Evolutionary conservation across 2,329 filamentous ascomycete species (phyloP), one percentile per base, ranked within the genome.

Genomic region (Diaporthe aspalathi): DNA sequence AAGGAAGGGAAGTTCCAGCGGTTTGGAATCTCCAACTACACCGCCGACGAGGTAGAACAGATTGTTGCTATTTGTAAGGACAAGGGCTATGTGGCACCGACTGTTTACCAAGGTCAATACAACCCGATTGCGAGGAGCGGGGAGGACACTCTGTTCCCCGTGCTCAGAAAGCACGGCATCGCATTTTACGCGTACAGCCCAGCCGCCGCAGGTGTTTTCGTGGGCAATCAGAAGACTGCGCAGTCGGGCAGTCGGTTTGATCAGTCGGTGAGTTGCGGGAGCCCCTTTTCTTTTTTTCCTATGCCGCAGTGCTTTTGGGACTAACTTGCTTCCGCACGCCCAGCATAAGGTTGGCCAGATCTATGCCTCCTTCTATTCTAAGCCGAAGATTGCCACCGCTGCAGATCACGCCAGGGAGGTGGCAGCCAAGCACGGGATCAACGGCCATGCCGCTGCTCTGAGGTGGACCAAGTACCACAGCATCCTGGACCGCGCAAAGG

Each of bases 21-120:
- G 67, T 80, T 94, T 2, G 92, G 91, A 0, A 77, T 94, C 38
- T 89, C 86, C 70, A 94, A 94, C 77, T 94, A 87, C 76, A 89
- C 91, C 0, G 88, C 91, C 0, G 93, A 91, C 80, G 92, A 94
- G 77, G 90, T 94, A 3, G 91, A 92, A 0, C 90, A 94, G 78
- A 85, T 93, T 5, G 89, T 89, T 56, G 89, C 90, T 74, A 87
- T 90, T 56, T 92, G 89, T 80, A 88, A 88, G 68, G 86, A 88
- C 77, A 86, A 88, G 71, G 88, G 88, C 6, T 93, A 89, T 87
- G 89, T 93, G 11, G 85, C 72, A 38, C 92, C 92, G 0, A 91
- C 89, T 0, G 89, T 93, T 68, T 94, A 92, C 77, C 91, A 94
- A 76, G 92, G 85, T 62, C 92, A 93, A 88, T 92, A 92, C 77